Base-by-base conservation (phyloP, 2,329 filamentous ascomycete species). In the Ceratocystis alfenasii region DNA sequence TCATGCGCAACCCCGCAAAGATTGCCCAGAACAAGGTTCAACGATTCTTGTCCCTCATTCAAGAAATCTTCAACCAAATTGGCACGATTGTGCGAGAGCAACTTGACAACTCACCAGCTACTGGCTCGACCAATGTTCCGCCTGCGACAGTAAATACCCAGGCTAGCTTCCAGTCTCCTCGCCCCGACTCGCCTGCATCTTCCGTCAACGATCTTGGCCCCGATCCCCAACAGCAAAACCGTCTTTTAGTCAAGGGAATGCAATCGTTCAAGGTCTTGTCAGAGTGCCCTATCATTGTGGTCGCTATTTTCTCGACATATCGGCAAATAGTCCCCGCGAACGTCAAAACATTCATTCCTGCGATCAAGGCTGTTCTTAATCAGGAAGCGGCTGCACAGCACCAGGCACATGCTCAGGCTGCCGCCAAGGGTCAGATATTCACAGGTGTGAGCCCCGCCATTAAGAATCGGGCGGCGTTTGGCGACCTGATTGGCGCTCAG, bases 261-360 rank as follows among this genome's bases (percentile, higher is more conserved):
- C 90, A 96, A 74, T 99, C 94, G 0, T 99, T 99, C 82, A 99
- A 97, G 75, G 93, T 99, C 28, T 83, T 99, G 3, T 91, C 93
- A 1, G 94, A 99, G 75, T 99, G 94, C 71, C 94, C 94, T 0
- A 99, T 99, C 64, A 97, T 99, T 50, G 94, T 99, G 2, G 94
- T 99, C 0, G 97, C 93, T 3, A 90, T 99, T 70, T 97, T 99
- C 74, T 94, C 99, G 76, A 88, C 93, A 4, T 94, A 99, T 72
- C 85, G 92, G 62, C 80, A 77, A 60, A 87, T 87, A 4, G 93
- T 96, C 1, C 80, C 85, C 46, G 82, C 87, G 66, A 96, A 96
- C 72, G 92, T 99, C 63, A 91, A 89, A 76, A 82, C 87, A 8
- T 97, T 99, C 72, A 90, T 97, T 5, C 93, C 94, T 2, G 80